phyloP scores from a whole-genome alignment of 2,329 filamentous ascomycete genomes.

The Fusarium pseudoanthophilum region DNA sequence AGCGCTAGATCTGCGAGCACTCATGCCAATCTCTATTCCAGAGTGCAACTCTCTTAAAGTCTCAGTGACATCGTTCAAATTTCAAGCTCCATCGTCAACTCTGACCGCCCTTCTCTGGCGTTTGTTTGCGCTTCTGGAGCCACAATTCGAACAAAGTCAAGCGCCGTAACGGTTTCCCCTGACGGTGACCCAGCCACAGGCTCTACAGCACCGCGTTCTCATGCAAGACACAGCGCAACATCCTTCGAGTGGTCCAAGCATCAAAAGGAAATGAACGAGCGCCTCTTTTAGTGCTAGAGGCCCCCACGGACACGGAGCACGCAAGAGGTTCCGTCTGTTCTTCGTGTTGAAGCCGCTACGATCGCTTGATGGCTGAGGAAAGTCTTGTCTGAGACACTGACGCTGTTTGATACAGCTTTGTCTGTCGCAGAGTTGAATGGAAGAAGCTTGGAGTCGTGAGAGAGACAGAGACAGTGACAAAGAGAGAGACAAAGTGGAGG shows the following conservation, averaged over 20 bases:
- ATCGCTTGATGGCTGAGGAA: neutral
- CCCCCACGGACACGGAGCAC: conserved; percentile 32
- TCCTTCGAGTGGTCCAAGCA: conserved; percentile 22
- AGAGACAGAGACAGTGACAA: neutral
- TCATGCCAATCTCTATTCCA: conserved; percentile 8
- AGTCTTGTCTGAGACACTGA: conserved; percentile 17
- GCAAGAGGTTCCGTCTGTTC: conserved; percentile 11
- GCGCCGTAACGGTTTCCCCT: conserved; percentile 5
- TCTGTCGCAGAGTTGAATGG: conserved; percentile 12
- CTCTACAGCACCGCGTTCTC: conserved; percentile 5
- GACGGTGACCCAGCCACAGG: conserved; percentile 8
- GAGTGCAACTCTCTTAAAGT: neutral
- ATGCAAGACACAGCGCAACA: conserved; percentile 12
- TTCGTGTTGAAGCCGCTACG: conserved; percentile 6
- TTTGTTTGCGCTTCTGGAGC: conserved; percentile 11
- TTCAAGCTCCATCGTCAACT: neutral
- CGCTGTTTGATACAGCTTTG: conserved; percentile 12
- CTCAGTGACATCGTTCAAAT: conserved; percentile 5
- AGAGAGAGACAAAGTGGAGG: conserved; percentile 11
- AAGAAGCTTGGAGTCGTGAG: conserved; percentile 7
- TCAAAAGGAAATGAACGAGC: conserved; percentile 29
- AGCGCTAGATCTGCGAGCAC: conserved; percentile 1
- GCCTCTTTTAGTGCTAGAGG: conserved; percentile 17
- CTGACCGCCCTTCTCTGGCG: conserved; percentile 7
- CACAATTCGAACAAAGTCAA: conserved; percentile 1